phyloP scores from a whole-genome alignment of 2,329 filamentous ascomycete genomes.

The Golovinomyces cichoracearum region DNA sequence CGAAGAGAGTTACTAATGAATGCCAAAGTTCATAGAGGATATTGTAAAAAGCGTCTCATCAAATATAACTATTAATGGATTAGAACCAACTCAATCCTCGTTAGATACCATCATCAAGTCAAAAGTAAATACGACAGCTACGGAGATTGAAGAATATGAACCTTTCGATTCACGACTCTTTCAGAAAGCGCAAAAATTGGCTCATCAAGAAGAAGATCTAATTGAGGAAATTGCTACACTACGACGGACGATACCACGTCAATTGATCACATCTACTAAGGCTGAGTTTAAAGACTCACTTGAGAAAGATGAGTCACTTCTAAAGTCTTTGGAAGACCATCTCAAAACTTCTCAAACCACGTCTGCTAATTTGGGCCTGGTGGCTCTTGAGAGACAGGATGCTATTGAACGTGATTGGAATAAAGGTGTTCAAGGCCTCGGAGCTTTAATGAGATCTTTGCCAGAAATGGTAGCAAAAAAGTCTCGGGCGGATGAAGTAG shows the following conservation, averaged over 20 bases:
- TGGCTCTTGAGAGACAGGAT: constrained; percentile 21
- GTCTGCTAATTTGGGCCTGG: constrained; percentile 13
- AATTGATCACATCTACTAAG: constrained; percentile 8
- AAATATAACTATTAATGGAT: constrained; percentile 37
- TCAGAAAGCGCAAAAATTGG: constrained; percentile 31
- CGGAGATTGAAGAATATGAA: constrained; percentile 24
- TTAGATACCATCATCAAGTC: constrained; percentile 11
- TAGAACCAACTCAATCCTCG: constrained; percentile 18
- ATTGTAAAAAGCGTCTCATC: constrained; percentile 32
- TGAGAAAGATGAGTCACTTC: constrained; percentile 8
- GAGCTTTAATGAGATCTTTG: constrained; percentile 30
- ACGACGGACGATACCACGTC: constrained; percentile 8
- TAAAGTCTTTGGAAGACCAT: constrained; percentile 5
- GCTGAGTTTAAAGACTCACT: constrained; percentile 6
- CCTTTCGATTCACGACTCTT: constrained; percentile 34
- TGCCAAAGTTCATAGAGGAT: constrained; percentile 29
- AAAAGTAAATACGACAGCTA: constrained; percentile 1
- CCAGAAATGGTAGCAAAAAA: constrained; percentile 36
- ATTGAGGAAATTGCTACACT: constrained; percentile 32
- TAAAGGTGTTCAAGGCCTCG: constrained; percentile 25
- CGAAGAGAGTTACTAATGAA: too few species aligned
- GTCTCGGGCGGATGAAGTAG: constrained; percentile 34
- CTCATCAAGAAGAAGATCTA: constrained; percentile 35
- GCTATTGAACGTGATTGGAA: constrained; percentile 23
- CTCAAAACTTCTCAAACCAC: constrained; percentile 3